These are phyloP conservation scores for Kluyveromyces marxianus DNA, from an alignment of 1,139 yeast species.

Conservation along the genomic window DNA sequence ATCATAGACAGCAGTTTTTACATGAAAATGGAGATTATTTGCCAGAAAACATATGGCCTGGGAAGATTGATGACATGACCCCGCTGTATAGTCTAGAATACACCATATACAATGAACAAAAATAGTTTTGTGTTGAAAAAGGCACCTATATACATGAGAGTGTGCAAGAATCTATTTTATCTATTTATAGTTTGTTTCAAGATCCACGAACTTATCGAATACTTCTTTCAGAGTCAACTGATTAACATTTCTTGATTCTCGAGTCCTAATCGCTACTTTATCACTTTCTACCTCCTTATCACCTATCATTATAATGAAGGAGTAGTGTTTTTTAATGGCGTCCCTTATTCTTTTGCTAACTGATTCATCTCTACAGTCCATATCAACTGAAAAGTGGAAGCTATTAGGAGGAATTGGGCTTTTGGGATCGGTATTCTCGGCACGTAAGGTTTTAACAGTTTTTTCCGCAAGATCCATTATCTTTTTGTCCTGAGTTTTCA, in stretches of 20 bases:
- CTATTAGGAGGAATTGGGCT: slow-evolving; percentile 47
- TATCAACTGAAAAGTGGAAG: slow-evolving; percentile 63
- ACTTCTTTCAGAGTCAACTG: slow-evolving; percentile 42
- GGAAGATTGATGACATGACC: slow-evolving; percentile 31
- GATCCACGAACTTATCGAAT: slow-evolving; percentile 39
- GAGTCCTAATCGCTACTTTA: slow-evolving; percentile 59
- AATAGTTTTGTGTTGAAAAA: neutral
- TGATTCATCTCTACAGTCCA: slow-evolving; percentile 68
- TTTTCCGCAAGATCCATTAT: slow-evolving; percentile 37
- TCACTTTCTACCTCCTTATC: slow-evolving; percentile 66
- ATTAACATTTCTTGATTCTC: slow-evolving; percentile 46
- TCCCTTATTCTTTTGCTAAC: slow-evolving; percentile 76
- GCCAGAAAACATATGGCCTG: slow-evolving; percentile 47
- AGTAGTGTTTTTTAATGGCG: slow-evolving; percentile 68
- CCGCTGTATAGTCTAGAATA: slow-evolving; percentile 25
- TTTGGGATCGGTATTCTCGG: slow-evolving; percentile 17
- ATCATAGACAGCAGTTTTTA: slow-evolving; percentile 36
- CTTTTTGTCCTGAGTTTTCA: slow-evolving; percentile 53
- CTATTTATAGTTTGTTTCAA: slow-evolving; percentile 42
- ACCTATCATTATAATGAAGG: slow-evolving; percentile 77
- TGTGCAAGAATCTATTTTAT: no score
- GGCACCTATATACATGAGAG: no score
- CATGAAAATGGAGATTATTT: slow-evolving; percentile 42
- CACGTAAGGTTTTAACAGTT: slow-evolving; percentile 19
- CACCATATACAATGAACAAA: slow-evolving; percentile 13